A percentile compares a stretch with the other conserved stretches of the same genome.
These are phyloP conservation scores for Millerozyma miso DNA, from an alignment of 805 yeast species.

Conservation along the genomic window DNA sequence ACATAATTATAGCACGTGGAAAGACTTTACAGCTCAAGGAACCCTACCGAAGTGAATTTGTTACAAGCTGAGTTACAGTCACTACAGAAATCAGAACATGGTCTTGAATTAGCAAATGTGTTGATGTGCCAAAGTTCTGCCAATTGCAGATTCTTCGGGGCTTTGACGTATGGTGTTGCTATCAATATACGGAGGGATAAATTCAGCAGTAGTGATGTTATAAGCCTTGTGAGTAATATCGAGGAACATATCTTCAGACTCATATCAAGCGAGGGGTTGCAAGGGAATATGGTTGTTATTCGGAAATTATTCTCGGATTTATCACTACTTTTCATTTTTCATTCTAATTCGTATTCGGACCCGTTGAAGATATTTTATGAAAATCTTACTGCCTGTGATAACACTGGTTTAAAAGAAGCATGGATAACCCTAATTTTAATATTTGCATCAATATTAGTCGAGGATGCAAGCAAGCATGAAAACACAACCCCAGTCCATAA, in stretches of 20 bases:
- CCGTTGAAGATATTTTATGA: slow-evolving; percentile 24
- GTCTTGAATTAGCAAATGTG: slow-evolving; percentile 53
- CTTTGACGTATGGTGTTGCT: slow-evolving; percentile 68
- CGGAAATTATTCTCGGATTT: slow-evolving; percentile 57
- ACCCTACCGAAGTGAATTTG: slow-evolving; percentile 32
- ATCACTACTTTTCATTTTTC: slow-evolving; percentile 43
- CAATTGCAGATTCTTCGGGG: slow-evolving; percentile 72
- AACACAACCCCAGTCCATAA: slow-evolving; percentile 31
- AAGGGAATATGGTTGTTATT: slow-evolving; percentile 36
- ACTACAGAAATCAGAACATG: slow-evolving; percentile 54
- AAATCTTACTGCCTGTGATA: neutral
- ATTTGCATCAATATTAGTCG: slow-evolving; percentile 47
- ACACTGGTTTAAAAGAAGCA: slow-evolving; percentile 13
- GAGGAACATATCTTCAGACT: neutral
- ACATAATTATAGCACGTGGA: slow-evolving; percentile 30
- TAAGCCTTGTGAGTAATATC: neutral
- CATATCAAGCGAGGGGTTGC: slow-evolving; percentile 1
- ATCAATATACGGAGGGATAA: slow-evolving; percentile 26
- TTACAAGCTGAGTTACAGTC: slow-evolving; percentile 55
- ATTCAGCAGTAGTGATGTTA: neutral
- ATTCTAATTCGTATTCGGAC: slow-evolving; percentile 33
- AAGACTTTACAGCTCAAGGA: slow-evolving; percentile 38
- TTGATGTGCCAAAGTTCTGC: slow-evolving; percentile 41
- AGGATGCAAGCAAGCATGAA: slow-evolving; percentile 44
- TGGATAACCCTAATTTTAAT: slow-evolving; percentile 14